Evolutionary conservation across 495 filamentous ascomycete species (phyloP).

Genomic region (Penicillium roqueforti): DNA sequence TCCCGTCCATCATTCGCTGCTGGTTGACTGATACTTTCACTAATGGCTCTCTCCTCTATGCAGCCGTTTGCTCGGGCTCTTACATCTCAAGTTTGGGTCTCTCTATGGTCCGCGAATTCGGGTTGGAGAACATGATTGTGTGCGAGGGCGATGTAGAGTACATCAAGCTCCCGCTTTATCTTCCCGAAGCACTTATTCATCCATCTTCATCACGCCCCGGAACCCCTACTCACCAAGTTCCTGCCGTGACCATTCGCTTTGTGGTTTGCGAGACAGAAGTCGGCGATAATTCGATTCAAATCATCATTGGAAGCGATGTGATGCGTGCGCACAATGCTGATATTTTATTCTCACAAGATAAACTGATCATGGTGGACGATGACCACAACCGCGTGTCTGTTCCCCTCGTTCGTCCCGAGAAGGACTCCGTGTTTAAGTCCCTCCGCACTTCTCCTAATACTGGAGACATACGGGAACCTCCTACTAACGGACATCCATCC

Average conservation of each 20-base stretch:
- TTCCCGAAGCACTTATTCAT: slow-evolving; percentile 84
- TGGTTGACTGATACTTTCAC: slow-evolving; percentile 88
- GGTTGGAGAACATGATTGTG: slow-evolving; percentile 62
- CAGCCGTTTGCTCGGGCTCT: slow-evolving; percentile 87
- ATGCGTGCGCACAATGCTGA: slow-evolving; percentile 85
- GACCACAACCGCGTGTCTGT: slow-evolving; percentile 85
- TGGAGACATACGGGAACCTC: slow-evolving; percentile 3
- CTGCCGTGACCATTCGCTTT: slow-evolving; percentile 72
- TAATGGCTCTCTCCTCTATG: slow-evolving; percentile 81
- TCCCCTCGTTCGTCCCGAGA: slow-evolving; percentile 89
- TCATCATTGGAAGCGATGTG: slow-evolving; percentile 83
- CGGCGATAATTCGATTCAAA: slow-evolving; percentile 58
- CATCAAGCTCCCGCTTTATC: slow-evolving; percentile 76
- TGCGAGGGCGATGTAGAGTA: slow-evolving; percentile 58
- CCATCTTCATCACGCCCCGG: slow-evolving; percentile 66
- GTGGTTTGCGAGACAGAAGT: slow-evolving; percentile 57
- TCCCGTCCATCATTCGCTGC: slow-evolving; percentile 91
- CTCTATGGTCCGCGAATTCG: slow-evolving; percentile 66
- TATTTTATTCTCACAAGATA: slow-evolving; percentile 85
- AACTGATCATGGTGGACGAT: slow-evolving; percentile 79
- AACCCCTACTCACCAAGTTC: slow-evolving; percentile 75
- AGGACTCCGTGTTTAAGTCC: slow-evolving; percentile 72
- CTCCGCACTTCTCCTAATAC: slow-evolving; percentile 50
- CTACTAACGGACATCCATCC: slow-evolving; percentile 18
- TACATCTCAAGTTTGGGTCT: slow-evolving; percentile 75